Evolutionary conservation across 352 stramenopile genomes (phyloP).

Genomic region (Phytophthora fragariae): DNA sequence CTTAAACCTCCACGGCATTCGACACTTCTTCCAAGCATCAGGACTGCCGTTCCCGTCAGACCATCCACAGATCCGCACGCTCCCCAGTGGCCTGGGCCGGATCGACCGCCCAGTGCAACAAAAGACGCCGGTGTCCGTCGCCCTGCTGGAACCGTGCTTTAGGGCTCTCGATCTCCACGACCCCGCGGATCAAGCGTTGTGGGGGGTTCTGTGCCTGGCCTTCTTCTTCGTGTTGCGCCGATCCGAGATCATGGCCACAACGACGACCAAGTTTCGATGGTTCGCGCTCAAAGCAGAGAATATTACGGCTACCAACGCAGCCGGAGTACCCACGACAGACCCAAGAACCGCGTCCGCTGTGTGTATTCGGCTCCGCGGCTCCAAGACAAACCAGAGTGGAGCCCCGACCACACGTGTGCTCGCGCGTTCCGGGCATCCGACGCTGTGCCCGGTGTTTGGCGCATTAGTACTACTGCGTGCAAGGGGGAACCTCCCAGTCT

Average conservation of each 20-base stretch:
- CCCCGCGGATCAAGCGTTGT: constrained; percentile 4
- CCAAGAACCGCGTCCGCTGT: neutral
- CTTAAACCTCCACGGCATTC: neutral
- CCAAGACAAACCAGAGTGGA: constrained; percentile 18
- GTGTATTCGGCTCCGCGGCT: constrained; percentile 6
- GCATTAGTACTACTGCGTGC: neutral
- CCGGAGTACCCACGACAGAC: neutral
- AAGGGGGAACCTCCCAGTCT: neutral
- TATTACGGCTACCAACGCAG: neutral
- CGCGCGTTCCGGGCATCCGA: neutral
- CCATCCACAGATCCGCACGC: constrained; percentile 6
- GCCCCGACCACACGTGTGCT: neutral
- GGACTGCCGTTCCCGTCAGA: neutral
- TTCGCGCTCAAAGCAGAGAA: constrained; percentile 4
- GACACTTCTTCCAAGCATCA: constrained; percentile 2
- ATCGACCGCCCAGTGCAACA: neutral
- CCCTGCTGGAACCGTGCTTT: neutral
- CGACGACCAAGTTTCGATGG: neutral
- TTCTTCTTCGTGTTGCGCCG: constrained; percentile 21
- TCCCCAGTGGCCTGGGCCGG: neutral
- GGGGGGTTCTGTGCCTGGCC: constrained; percentile 8
- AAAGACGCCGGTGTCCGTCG: neutral
- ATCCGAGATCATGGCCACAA: constrained; percentile 15
- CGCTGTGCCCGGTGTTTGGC: constrained; percentile 3
- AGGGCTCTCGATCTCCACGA: neutral